Evolutionary conservation across 2,329 filamentous ascomycete genomes (phyloP), one percentile per base, ranked within the genome.

Genomic region (Nemania sp.): DNA sequence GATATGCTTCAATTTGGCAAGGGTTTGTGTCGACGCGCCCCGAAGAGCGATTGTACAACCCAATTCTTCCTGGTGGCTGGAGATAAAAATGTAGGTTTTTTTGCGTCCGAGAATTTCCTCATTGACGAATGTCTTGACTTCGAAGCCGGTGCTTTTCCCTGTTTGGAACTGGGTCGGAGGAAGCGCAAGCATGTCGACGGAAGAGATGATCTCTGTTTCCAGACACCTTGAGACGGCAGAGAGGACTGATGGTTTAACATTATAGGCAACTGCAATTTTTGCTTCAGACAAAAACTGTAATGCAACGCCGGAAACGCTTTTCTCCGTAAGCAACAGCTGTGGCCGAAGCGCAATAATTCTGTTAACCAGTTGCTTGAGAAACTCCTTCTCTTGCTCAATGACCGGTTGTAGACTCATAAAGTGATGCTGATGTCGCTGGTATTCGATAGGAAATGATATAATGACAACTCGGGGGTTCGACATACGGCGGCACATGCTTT

Each of bases 401-500:
- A 99, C 92, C 40, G 94, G 94, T 69, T 98, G 92, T 51, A 99
- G 79, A 69, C 95, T 99, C 93, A 99, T 97, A 74, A 99, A 98
- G 73, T 98, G 93, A 65, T 91, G 86, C 71, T 94, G 89, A 68
- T 97, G 92, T 40, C 95, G 87, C 60, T 96, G 91, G 74, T 99
- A 99, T 73, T 99, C 95, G 59, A 99, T 91, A 0, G 95, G 88
- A 71, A 99, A 99, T 0, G 92, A 94, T 59, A 99, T 89, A 65
- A 99, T 91, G 50, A 97, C 83, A 63, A 99, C 95, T 34, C 92
- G 88, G 2, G 95, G 95, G 56, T 91, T 89, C 12, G 83, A 76
- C 64, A 98, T 95, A 64, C 87, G 91, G 59, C 95, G 86, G 17
- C 91, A 89, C 95, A 99, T 99, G 75, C 90, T 96, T 74, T 99